Conservation (phyloP, 2,329 filamentous ascomycete species). For the Cladosporium sp. region DNA sequence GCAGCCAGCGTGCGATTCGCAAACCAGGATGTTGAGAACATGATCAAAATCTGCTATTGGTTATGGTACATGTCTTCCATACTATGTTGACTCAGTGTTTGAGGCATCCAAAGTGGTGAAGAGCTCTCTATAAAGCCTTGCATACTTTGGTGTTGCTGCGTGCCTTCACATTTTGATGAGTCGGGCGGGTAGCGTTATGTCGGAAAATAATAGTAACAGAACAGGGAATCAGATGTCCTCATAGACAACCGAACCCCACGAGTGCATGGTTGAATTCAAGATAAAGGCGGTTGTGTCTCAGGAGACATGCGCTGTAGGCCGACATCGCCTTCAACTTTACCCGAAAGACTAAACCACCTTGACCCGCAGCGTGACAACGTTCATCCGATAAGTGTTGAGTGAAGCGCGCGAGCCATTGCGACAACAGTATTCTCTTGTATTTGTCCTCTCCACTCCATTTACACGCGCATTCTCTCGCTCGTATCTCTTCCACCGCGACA, state of each 20-base stretch:
- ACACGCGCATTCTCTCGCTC: neutral
- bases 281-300: neutral
- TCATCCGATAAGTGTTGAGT: slow-evolving; percentile 11
- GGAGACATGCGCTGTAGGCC: neutral
- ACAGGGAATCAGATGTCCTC: neutral
- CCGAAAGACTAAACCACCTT: neutral
- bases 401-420: slow-evolving; percentile 3
- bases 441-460: neutral
- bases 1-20: neutral
- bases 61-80: neutral
- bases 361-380: neutral
- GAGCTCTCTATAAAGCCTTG: neutral
- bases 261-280: neutral
- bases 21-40: neutral
- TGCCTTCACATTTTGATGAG: neutral
- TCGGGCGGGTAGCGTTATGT: neutral
- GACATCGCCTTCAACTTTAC: slow-evolving; percentile 4
- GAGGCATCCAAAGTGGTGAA: neutral
- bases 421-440: neutral
- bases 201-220: neutral
- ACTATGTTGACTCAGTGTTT: neutral
- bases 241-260: neutral
- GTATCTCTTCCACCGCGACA: neutral
- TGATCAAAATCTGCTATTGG: neutral
- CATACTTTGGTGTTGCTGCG: no score